Percentiles rank a stretch among this genome's conserved stretches.
phyloP scores from a whole-genome alignment of 805 yeast genomes.

The Pichia exigua region DNA sequence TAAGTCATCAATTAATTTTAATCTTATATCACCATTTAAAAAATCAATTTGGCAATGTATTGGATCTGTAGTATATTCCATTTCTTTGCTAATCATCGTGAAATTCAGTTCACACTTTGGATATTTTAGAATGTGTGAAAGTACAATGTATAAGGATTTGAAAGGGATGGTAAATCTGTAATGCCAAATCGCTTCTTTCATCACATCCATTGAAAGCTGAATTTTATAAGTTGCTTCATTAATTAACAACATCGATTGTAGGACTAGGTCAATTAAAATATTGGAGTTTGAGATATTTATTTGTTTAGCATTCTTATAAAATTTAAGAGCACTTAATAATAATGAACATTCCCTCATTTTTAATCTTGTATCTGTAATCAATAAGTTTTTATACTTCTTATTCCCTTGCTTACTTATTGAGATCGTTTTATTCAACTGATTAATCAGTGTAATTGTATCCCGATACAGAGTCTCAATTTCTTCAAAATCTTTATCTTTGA shows the following conservation, averaged over 20 bases:
- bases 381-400: conserved; percentile 10
- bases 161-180: conserved; percentile 19
- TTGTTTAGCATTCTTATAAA: conserved; percentile 5
- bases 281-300: conserved; percentile 2
- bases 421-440: conserved; percentile 9
- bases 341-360: conserved; percentile 17
- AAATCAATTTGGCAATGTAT: conserved; percentile 8
- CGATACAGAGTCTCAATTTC: conserved; percentile 6
- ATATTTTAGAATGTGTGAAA: conserved; percentile 14
- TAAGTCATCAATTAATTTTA: conserved; percentile 10
- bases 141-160: conserved; percentile 19
- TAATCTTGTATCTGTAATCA: conserved; percentile 16
- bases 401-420: neutral
- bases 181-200: conserved; percentile 14
- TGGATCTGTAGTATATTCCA: conserved; percentile 12
- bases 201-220: conserved; percentile 11
- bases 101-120: conserved; percentile 12
- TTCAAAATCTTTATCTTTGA: conserved; percentile 5
- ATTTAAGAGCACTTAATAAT: conserved; percentile 12
- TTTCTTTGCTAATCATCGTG: conserved; percentile 3
- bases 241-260: conserved; percentile 17
- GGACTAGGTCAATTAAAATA: conserved; percentile 12
- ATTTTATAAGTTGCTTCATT: conserved; percentile 19
- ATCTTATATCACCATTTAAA: conserved; percentile 12
- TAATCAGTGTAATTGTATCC: conserved; percentile 8